phyloP scores from a whole-genome alignment of 106 monocot genomes.

The Allium fistulosum region DNA sequence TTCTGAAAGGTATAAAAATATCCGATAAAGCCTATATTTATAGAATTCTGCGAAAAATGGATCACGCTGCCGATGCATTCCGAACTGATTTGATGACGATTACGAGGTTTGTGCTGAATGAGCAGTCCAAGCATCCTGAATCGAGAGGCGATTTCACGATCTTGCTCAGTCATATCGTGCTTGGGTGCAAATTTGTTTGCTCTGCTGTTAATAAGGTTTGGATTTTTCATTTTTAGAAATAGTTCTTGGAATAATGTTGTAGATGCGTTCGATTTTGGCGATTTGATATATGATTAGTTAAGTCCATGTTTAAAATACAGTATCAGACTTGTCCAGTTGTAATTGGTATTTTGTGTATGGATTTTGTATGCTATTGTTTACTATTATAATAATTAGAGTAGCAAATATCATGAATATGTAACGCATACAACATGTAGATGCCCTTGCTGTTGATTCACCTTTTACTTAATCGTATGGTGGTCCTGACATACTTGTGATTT shows the following conservation, averaged over 20 bases:
- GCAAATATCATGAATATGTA: too few species aligned
- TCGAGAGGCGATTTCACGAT: conserved; percentile 84
- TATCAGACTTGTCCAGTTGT: too few species aligned
- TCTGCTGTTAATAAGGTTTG: conserved; percentile 92
- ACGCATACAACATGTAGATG: too few species aligned
- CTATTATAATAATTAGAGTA: neutral
- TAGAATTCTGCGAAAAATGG: conserved; percentile 28
- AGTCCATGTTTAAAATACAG: too few species aligned
- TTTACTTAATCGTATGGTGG: too few species aligned
- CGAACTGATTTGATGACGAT: conserved; percentile 98
- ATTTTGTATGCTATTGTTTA: neutral
- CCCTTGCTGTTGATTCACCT: too few species aligned
- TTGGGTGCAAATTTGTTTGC: conserved; percentile 99
- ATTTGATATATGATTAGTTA: too few species aligned
- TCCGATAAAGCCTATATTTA: neutral
- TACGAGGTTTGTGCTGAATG: conserved; percentile 83
- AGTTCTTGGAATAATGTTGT: too few species aligned
- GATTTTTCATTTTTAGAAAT: neutral
- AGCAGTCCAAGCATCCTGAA: conserved; percentile 74
- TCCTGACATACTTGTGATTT: too few species aligned
- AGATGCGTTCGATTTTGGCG: too few species aligned
- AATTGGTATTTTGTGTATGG: too few species aligned
- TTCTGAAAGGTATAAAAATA: neutral
- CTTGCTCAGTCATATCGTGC: conserved; percentile 93
- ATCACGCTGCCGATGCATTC: conserved; percentile 75